These are phyloP conservation scores for Ganoderma multipileum DNA, from an alignment of 1,284 basidiomycete species.

Conservation along the genomic window DNA sequence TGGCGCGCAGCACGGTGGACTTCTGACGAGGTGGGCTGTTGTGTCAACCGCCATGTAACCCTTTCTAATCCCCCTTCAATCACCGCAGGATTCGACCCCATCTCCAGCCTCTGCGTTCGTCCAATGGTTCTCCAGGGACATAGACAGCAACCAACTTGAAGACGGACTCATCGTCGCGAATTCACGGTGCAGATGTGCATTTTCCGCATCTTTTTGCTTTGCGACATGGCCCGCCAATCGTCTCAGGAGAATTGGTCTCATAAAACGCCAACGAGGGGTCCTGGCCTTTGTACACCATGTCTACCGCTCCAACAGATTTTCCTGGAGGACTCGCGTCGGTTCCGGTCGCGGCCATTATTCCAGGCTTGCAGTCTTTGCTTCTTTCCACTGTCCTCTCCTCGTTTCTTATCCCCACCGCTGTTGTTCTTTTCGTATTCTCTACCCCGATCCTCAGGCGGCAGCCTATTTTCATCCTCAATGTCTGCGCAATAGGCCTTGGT, in stretches of 20 bases:
- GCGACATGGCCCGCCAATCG: too few species aligned
- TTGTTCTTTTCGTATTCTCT: slow-evolving; percentile 36
- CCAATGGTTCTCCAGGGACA: too few species aligned
- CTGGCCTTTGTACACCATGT: neutral
- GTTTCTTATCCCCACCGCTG: slow-evolving; percentile 28
- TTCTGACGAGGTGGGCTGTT: too few species aligned
- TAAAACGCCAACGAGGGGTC: neutral
- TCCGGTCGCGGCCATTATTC: neutral
- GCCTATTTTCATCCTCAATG: slow-evolving; percentile 38
- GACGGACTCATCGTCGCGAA: too few species aligned
- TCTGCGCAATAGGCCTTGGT: slow-evolving; percentile 30
- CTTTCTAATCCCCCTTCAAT: too few species aligned
- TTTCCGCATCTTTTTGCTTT: neutral
- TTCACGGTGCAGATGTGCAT: too few species aligned
- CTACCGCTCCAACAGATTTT: neutral
- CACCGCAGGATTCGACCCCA: too few species aligned
- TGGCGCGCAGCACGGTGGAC: too few species aligned
- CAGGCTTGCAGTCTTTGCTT: slow-evolving; percentile 16
- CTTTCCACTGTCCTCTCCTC: slow-evolving; percentile 25
- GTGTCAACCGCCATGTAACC: too few species aligned
- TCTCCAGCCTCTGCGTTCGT: too few species aligned
- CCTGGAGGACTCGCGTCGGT: neutral
- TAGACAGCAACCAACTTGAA: too few species aligned
- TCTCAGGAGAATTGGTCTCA: neutral
- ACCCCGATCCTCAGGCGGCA: slow-evolving; percentile 26